Conservation (phyloP, 2,329 filamentous ascomycete genomes). For the Penicillium brevicompactum region DNA sequence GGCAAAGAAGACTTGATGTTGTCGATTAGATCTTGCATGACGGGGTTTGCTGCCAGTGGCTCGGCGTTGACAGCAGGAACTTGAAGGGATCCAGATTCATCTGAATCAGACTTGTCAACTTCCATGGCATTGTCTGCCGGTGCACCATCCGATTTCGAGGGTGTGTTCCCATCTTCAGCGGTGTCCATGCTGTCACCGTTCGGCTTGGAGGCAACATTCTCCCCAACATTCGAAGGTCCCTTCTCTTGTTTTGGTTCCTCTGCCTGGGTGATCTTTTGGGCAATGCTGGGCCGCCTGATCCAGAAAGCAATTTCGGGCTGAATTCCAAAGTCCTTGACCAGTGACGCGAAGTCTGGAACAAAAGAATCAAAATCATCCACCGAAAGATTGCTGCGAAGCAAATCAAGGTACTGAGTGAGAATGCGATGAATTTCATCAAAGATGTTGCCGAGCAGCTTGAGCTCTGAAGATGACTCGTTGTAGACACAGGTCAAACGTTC, state of each 20-base stretch:
- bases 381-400: conserved; percentile 77
- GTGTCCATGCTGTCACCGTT: conserved; percentile 40
- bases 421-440: conserved; percentile 88
- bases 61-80: conserved; percentile 33
- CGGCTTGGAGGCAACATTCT: conserved; percentile 25
- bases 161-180: conserved; percentile 28
- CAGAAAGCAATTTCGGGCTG: conserved; percentile 81
- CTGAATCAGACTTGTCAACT: conserved; percentile 34
- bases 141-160: conserved; percentile 19
- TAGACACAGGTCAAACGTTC: conserved; percentile 86
- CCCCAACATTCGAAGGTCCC: conserved; percentile 27
- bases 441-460: conserved; percentile 86
- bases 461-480: conserved; percentile 73
- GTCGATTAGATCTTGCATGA: conserved; percentile 73
- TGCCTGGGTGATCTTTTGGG: conserved; percentile 59
- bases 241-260: conserved; percentile 38
- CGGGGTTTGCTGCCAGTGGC: conserved; percentile 62
- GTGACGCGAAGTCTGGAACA: conserved; percentile 71
- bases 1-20: conserved; percentile 65
- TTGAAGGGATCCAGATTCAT: conserved; percentile 11
- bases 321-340: conserved; percentile 78
- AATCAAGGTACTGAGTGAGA: conserved; percentile 83
- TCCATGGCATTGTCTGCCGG: conserved; percentile 35
- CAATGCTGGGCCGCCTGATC: conserved; percentile 74
- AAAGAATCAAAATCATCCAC: conserved; percentile 74